Conservation (phyloP, 331 rosid genomes). For the Quercus lobata region DNA sequence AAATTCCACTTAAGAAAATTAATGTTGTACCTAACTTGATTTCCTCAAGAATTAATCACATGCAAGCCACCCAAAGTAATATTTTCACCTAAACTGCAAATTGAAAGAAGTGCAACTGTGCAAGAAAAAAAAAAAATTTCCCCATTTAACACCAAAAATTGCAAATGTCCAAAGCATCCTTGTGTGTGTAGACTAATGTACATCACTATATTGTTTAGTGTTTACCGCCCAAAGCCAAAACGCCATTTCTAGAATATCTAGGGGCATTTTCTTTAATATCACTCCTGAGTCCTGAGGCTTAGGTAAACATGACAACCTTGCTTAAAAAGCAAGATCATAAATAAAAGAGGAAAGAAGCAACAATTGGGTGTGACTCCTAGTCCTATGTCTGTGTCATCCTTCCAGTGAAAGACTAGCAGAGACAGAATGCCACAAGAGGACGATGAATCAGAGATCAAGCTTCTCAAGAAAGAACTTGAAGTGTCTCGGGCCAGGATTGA, state of each 20-base stretch:
- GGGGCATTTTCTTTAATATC: constrained; percentile 31
- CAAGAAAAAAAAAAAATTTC: constrained; percentile 2
- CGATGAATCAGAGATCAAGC: constrained; percentile 41
- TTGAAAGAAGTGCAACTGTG: constrained; percentile 22
- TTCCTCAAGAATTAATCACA: constrained; percentile 38
- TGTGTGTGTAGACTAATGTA: neutral
- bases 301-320: constrained; percentile 42
- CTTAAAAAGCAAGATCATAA: constrained; percentile 43
- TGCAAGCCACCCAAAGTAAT: constrained; percentile 59
- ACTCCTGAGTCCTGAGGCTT: constrained; percentile 8
- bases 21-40: constrained; percentile 58
- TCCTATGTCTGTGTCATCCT: constrained; percentile 11
- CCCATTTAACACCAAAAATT: neutral
- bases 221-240: constrained; percentile 1
- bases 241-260: constrained; percentile 17
- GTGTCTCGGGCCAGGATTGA: constrained; percentile 42
- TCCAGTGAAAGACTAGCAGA: constrained; percentile 14
- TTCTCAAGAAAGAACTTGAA: constrained; percentile 50
- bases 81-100: constrained; percentile 27
- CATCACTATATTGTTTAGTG: neutral
- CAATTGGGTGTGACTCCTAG: constrained; percentile 10
- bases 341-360: constrained; percentile 22
- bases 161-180: constrained; percentile 40
- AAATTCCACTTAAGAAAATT: constrained; percentile 42
- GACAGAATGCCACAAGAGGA: constrained; percentile 43